A percentile compares a stretch with the other conserved stretches of the same genome.
Evolutionary conservation across 2,329 filamentous ascomycete genomes (phyloP).

Genomic region (Boeremia exigua): DNA sequence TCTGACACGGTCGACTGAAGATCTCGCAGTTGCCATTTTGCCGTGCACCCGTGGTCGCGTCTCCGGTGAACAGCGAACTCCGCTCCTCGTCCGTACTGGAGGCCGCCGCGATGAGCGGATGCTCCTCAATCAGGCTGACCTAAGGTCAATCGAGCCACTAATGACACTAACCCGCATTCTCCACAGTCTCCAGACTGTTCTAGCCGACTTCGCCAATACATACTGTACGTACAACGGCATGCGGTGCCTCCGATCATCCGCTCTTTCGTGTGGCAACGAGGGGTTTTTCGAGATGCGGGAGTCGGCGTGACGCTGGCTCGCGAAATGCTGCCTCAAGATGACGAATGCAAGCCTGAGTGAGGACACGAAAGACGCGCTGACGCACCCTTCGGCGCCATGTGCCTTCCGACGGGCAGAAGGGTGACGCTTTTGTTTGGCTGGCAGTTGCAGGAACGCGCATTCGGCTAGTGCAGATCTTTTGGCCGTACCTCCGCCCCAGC

Average conservation of each 20-base stretch:
- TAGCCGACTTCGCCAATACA: constrained; percentile 13
- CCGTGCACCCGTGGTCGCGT: constrained; percentile 12
- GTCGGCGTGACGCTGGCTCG: not conserved
- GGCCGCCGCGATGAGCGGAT: constrained; percentile 9
- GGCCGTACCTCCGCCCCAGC: constrained; percentile 8
- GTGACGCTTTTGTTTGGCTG: constrained; percentile 15
- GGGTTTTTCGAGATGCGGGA: not conserved
- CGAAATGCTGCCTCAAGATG: constrained; percentile 1
- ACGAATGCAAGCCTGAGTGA: not conserved
- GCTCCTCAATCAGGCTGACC: constrained; percentile 3
- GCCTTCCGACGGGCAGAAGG: constrained; percentile 14
- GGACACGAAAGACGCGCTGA: constrained; percentile 3
- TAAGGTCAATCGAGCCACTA: constrained; percentile 8
- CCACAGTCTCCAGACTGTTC: constrained; percentile 19
- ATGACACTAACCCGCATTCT: constrained; percentile 15
- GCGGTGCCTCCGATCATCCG: not conserved
- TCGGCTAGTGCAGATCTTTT: constrained; percentile 12
- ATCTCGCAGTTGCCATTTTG: constrained; percentile 8
- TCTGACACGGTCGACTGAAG: not conserved
- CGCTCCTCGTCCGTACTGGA: constrained; percentile 14
- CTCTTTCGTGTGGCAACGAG: not conserved
- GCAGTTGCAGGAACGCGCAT: constrained; percentile 2
- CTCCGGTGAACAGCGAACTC: constrained; percentile 28
- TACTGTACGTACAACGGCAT: constrained; percentile 1
- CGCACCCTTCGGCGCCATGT: constrained; percentile 6